Evolutionary conservation across 2,329 filamentous ascomycete species (phyloP), one percentile per base, ranked within the genome.

Genomic region (Zymoseptoria crescenta): DNA sequence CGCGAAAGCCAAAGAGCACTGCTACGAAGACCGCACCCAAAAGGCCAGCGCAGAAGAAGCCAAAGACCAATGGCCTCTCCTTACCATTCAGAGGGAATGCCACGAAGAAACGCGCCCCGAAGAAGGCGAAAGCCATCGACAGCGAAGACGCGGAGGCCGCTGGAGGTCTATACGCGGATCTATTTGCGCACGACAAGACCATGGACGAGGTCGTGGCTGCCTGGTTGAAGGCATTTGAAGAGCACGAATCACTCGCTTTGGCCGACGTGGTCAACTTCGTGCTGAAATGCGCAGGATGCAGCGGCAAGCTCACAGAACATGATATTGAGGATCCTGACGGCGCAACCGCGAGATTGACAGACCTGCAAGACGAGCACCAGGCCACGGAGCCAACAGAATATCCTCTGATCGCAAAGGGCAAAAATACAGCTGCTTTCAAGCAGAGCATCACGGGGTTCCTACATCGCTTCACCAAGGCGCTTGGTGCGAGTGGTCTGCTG

Each of bases 301-400:
- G 90, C 57, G 80, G 89, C 56, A 83, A 88, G 65, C 84, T 99
- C 57, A 88, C 87, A 8, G 82, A 84, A 48, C 86, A 94, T 70
- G 91, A 97, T 72, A 89, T 96, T 64, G 85, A 87, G 65, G 93
- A 99, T 71, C 85, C 91, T 7, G 94, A 99, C 72, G 91, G 94
- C 69, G 89, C 87, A 53, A 84, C 89, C 19, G 86, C 85, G 69
- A 86, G 86, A 69, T 78, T 99, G 52, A 80, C 82, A 21, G 92
- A 97, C 68, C 80, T 99, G n/a, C 90, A 96, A 74, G 87, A 89
- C 62, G 85, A 92, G 62, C 96, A 92, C 71, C 87, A 94, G 73
- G 85, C 88, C 71, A 88, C 90, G 73, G 69, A 81, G 74, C 58
- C 65, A 45, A 87, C 88, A 30, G 94, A 97, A 54, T 99, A 99